Percentiles rank a stretch among this genome's conserved stretches.
Conservation (phyloP, 192 early-diverging fungal genomes). For the Helicostylum pulchrum region DNA sequence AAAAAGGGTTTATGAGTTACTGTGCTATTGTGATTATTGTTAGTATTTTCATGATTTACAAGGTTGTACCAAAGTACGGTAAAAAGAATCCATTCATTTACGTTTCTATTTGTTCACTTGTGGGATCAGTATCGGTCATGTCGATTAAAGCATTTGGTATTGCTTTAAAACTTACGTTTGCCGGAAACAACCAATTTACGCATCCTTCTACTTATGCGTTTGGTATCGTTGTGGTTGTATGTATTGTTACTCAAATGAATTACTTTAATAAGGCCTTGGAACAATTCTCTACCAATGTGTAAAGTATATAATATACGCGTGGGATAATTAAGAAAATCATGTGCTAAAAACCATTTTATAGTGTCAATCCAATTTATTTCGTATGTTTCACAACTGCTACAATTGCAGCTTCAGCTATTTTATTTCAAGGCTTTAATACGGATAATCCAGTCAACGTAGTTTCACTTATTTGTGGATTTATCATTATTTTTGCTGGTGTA, state of each 20-base stretch:
- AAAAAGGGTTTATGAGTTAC: constrained; percentile 77
- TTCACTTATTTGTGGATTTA: constrained; percentile 86
- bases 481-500: constrained; percentile 93
- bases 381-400: constrained; percentile 95
- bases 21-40: constrained; percentile 60
- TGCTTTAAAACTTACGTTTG: constrained; percentile 88
- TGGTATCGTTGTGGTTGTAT: constrained; percentile 69
- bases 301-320: background rate
- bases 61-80: constrained; percentile 76
- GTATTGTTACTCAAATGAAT: constrained; percentile 95
- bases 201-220: constrained; percentile 90
- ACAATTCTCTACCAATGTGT: constrained; percentile 84
- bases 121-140: constrained; percentile 92
- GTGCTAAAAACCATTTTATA: background rate
- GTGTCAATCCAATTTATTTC: constrained; percentile 87
- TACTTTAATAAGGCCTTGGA: constrained; percentile 98
- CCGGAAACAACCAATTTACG: constrained; percentile 87
- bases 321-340: background rate
- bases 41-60: constrained; percentile 76
- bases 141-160: constrained; percentile 93
- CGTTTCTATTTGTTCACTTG: constrained; percentile 92
- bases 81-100: constrained; percentile 82
- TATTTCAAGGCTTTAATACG: constrained; percentile 88
- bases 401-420: constrained; percentile 82
- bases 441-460: constrained; percentile 72